Evolutionary conservation across 805 yeast genomes (phyloP).

Genomic region (Wickerhamiella dianesei): DNA sequence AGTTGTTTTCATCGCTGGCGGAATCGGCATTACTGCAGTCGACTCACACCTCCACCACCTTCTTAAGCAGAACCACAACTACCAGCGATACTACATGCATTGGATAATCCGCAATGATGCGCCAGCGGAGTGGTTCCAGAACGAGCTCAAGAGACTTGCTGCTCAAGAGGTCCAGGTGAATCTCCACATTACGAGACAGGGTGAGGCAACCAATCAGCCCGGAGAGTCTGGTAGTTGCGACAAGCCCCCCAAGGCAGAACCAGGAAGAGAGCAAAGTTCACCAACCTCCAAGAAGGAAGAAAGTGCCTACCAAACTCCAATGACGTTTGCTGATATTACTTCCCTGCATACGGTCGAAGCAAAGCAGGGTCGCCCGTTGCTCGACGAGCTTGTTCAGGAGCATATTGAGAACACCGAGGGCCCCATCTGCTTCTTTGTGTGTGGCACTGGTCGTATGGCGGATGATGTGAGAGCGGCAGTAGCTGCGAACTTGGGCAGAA

Average conservation of each 20-base stretch:
- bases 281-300: background rate
- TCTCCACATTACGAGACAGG: background rate
- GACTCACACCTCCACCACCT: conserved; percentile 27
- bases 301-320: background rate
- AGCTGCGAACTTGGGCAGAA: conserved; percentile 4
- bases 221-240: too few species aligned
- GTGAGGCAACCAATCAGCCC: background rate
- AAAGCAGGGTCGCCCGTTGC: background rate
- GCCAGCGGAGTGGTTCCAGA: conserved; percentile 37
- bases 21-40: conserved; percentile 57
- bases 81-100: conserved; percentile 31
- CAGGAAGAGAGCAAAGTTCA: too few species aligned
- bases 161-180: background rate
- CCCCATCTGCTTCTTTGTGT: conserved; percentile 10
- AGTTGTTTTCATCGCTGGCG: conserved; percentile 51
- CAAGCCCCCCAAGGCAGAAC: too few species aligned
- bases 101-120: conserved; percentile 51
- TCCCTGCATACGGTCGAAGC: background rate
- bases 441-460: conserved; percentile 12
- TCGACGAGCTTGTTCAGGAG: background rate
- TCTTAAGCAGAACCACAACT: conserved; percentile 16
- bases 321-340: background rate
- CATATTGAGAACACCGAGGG: conserved; percentile 5
- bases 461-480: conserved; percentile 11
- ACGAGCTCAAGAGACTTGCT: conserved; percentile 25